Conservation (phyloP, 352 stramenopile genomes). For the Phytophthora sp. region DNA sequence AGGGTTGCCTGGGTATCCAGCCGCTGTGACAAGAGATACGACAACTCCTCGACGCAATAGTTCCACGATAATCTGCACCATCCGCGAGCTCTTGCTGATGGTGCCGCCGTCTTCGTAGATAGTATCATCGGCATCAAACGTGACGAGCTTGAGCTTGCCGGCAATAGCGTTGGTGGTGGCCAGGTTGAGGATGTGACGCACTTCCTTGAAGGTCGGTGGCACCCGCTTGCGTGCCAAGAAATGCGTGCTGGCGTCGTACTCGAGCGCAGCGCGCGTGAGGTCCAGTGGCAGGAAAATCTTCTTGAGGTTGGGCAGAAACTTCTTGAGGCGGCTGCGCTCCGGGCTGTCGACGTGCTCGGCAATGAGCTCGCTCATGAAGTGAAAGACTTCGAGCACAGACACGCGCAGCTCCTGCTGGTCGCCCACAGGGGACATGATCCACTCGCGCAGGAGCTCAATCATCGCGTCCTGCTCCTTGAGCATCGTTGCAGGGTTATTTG, state of each 20-base stretch:
- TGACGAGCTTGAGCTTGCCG: slow-evolving; percentile 79
- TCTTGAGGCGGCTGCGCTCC: slow-evolving; percentile 51
- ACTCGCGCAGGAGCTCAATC: slow-evolving; percentile 87
- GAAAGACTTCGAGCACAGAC: slow-evolving; percentile 71
- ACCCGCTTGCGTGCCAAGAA: slow-evolving; percentile 83
- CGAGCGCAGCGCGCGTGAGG: slow-evolving; percentile 60
- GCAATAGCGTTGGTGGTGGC: slow-evolving; percentile 78
- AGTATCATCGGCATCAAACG: slow-evolving; percentile 87
- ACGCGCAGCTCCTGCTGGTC: slow-evolving; percentile 65
- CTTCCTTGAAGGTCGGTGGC: slow-evolving; percentile 84
- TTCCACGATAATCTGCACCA: slow-evolving; percentile 76
- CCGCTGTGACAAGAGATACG: slow-evolving; percentile 85
- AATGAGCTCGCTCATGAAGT: slow-evolving; percentile 80
- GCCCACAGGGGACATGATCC: slow-evolving; percentile 80
- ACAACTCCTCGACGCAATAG: slow-evolving; percentile 72
- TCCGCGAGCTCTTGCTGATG: slow-evolving; percentile 68
- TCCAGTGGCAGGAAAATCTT: slow-evolving; percentile 78
- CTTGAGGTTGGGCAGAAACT: slow-evolving; percentile 69
- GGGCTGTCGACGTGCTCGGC: slow-evolving; percentile 63
- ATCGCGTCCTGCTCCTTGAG: slow-evolving; percentile 87
- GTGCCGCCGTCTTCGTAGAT: slow-evolving; percentile 87
- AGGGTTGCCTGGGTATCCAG: slow-evolving; percentile 76
- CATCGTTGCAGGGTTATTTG: slow-evolving; percentile 40
- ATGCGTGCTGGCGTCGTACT: slow-evolving; percentile 78
- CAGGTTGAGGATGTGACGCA: slow-evolving; percentile 87